phyloP scores from a whole-genome alignment of 2,329 filamentous ascomycete species.

The Botrytis squamosa region DNA sequence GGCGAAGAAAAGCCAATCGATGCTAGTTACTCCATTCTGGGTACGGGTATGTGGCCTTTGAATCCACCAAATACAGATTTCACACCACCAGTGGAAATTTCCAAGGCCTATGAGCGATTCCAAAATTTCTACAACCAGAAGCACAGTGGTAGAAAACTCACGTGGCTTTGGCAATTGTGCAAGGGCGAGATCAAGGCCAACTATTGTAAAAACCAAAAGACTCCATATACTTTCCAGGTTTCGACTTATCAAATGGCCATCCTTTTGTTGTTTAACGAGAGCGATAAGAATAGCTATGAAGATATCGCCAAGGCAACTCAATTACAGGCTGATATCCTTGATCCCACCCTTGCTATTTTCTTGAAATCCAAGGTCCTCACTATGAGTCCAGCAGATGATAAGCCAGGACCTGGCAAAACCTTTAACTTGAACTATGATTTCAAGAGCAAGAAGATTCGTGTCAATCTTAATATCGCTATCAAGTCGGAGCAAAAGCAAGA shows the following conservation, averaged over 20 bases:
- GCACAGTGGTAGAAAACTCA: constrained; percentile 93
- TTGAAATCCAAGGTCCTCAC: constrained; percentile 89
- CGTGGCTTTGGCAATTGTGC: constrained; percentile 97
- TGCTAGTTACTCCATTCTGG: constrained; percentile 86
- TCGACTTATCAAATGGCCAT: constrained; percentile 98
- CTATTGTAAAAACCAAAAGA: constrained; percentile 86
- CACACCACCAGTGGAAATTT: constrained; percentile 79
- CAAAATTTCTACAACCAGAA: constrained; percentile 91
- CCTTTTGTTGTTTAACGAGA: constrained; percentile 90
- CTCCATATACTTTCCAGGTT: constrained; percentile 94
- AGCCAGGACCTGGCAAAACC: constrained; percentile 72
- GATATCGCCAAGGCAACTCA: constrained; percentile 82
- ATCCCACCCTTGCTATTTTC: constrained; percentile 81
- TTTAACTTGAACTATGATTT: constrained; percentile 92
- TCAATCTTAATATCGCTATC: constrained; percentile 93
- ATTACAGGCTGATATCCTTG: constrained; percentile 76
- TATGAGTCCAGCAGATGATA: constrained; percentile 68
- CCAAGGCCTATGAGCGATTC: constrained; percentile 86
- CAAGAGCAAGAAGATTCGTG: constrained; percentile 97
- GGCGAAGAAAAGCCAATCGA: constrained; percentile 70
- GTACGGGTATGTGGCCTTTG: constrained; percentile 96
- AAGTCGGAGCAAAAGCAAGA: constrained; percentile 96
- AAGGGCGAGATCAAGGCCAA: constrained; percentile 95
- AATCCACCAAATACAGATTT: constrained; percentile 85
- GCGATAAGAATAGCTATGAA: constrained; percentile 79